Conservation (phyloP, 208 protist genomes). For the Leishmania amazonensis region DNA sequence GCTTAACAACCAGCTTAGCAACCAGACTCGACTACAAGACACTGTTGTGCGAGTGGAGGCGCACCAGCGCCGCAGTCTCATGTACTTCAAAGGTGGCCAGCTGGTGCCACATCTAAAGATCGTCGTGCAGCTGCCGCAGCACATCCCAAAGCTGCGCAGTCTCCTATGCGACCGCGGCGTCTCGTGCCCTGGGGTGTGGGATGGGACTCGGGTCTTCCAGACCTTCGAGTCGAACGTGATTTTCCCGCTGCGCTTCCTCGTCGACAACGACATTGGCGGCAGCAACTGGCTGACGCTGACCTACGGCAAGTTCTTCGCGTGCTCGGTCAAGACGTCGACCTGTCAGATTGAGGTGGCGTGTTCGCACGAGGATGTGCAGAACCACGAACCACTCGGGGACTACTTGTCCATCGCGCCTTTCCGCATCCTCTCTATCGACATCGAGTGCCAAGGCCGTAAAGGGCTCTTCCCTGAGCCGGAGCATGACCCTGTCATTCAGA, state of each 20-base stretch:
- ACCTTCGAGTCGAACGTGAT: slow-evolving; percentile 99
- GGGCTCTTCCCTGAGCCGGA: slow-evolving; percentile 99
- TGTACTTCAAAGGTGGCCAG: slow-evolving; percentile 74
- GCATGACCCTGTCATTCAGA: slow-evolving; percentile 99
- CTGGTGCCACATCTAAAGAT: slow-evolving; percentile 77
- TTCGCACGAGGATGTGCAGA: slow-evolving; percentile 85
- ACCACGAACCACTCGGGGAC: slow-evolving; percentile 84
- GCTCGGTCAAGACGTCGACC: slow-evolving; percentile 57
- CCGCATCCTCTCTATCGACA: slow-evolving; percentile 99
- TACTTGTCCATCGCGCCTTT: slow-evolving; percentile 98
- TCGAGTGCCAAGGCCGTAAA: slow-evolving; percentile 98
- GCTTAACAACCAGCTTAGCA: slow-evolving; percentile 77
- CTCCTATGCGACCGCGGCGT: slow-evolving; percentile 82
- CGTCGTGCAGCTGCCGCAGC: slow-evolving; percentile 88
- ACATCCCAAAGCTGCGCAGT: slow-evolving; percentile 88
- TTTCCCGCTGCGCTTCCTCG: slow-evolving; percentile 98
- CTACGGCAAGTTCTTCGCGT: slow-evolving; percentile 55
- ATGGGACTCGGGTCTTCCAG: slow-evolving; percentile 77
- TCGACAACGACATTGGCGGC: slow-evolving; percentile 97
- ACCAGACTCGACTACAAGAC: slow-evolving; percentile 51
- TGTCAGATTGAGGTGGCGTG: slow-evolving; percentile 94
- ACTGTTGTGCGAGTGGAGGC: slow-evolving; percentile 85
- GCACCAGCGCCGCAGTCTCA: slow-evolving; percentile 77
- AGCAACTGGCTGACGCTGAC: slow-evolving; percentile 95
- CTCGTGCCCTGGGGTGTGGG: slow-evolving; percentile 70